Conservation (phyloP, 768 basidiomycete species). For the Galerina marginata region DNA sequence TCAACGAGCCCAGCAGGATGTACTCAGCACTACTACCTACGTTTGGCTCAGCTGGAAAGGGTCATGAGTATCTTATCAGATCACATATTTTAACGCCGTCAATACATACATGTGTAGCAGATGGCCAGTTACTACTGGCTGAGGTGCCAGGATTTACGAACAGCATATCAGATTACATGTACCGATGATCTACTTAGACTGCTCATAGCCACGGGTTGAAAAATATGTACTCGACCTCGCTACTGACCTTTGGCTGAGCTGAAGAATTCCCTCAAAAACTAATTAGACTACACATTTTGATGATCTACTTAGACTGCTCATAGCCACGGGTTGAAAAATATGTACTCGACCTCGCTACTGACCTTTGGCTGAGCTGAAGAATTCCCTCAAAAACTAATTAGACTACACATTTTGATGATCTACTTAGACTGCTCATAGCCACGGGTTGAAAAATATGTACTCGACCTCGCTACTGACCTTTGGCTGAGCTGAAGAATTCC, state of each 20-base stretch:
- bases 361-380: neutral
- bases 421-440: neutral
- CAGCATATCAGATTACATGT: neutral
- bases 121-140: too few species aligned
- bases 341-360: too few species aligned
- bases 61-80: too few species aligned
- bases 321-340: neutral
- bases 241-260: too few species aligned
- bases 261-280: neutral
- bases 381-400: neutral
- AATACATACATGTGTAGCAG: too few species aligned
- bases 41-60: neutral
- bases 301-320: neutral
- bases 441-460: too few species aligned
- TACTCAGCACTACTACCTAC: neutral
- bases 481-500: neutral
- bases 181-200: neutral
- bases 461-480: too few species aligned
- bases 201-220: neutral
- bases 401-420: neutral
- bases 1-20: neutral
- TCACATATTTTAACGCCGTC: too few species aligned
- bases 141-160: neutral
- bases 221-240: too few species aligned
- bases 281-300: neutral